Evolutionary conservation across 176 grass and related monocot species (phyloP).

Genomic region (Carex kokanica): DNA sequence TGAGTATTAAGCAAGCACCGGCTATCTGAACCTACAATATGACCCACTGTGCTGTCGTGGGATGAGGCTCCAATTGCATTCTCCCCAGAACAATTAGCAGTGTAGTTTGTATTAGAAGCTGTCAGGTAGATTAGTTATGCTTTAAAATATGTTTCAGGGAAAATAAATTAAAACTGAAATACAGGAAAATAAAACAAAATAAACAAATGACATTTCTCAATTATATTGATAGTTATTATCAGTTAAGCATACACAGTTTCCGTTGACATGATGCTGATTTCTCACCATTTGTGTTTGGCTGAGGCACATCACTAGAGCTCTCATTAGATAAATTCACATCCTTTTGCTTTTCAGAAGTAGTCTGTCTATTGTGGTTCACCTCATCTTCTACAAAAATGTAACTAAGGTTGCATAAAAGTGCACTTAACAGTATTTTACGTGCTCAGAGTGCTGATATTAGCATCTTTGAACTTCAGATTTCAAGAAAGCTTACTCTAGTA

Average conservation of each 20-base stretch:
- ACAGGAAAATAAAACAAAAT: neutral
- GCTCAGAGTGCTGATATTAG: neutral
- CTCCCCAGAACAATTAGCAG: neutral
- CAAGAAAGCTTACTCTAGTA: neutral
- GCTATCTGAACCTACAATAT: neutral
- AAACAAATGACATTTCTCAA: neutral
- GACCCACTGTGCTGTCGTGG: neutral
- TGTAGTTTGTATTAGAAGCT: neutral
- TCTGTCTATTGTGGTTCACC: neutral
- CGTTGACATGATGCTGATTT: neutral
- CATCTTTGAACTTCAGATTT: neutral
- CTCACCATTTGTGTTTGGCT: neutral
- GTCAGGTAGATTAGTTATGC: neutral
- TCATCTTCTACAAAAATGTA: conserved; percentile 18
- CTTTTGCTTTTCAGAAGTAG: neutral
- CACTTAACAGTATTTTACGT: neutral
- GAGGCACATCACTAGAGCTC: conserved; percentile 1
- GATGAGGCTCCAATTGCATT: neutral
- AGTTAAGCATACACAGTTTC: neutral
- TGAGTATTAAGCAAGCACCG: neutral
- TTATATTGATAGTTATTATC: neutral
- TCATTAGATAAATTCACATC: neutral
- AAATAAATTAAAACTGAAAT: neutral
- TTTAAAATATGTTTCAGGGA: neutral
- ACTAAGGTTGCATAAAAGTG: neutral